These are phyloP conservation scores for Cichorium intybus DNA, from an alignment of 140 eudicot genomes.

Conservation along the genomic window DNA sequence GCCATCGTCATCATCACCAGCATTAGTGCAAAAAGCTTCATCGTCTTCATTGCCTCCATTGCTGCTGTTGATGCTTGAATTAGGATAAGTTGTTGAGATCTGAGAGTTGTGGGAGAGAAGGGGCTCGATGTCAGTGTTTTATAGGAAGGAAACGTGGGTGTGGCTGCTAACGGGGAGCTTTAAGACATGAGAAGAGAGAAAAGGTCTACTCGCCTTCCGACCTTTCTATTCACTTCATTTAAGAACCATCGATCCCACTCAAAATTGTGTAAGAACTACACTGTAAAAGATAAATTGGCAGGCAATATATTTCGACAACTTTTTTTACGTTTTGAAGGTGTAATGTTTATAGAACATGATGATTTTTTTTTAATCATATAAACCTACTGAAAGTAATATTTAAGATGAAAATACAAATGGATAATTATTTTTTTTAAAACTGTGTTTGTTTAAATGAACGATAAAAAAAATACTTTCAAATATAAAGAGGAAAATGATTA, in stretches of 20 bases:
- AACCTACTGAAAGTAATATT: no score
- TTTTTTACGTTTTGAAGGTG: no score
- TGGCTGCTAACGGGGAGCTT: background rate
- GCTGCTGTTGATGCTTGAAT: background rate
- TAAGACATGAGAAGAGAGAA: background rate
- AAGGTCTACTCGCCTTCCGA: background rate
- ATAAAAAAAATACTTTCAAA: no score
- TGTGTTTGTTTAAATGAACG: no score
- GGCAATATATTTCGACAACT: no score
- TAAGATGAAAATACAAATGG: no score
- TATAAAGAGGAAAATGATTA: no score
- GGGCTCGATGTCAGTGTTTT: constrained; percentile 6
- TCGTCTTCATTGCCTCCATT: constrained; percentile 26
- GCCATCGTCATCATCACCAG: constrained; percentile 20
- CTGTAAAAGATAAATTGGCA: no score
- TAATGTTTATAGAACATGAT: no score
- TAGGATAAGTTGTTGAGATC: background rate
- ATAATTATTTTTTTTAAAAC: no score
- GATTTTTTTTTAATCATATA: no score
- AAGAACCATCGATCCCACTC: background rate
- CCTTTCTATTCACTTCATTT: background rate
- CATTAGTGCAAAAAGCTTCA: constrained; percentile 20
- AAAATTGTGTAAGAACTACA: no score
- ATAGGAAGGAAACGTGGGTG: background rate
- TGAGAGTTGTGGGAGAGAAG: constrained; percentile 1